phyloP scores from a whole-genome alignment of 2,329 filamentous ascomycete genomes.

The Aspergillus chevalieri region DNA sequence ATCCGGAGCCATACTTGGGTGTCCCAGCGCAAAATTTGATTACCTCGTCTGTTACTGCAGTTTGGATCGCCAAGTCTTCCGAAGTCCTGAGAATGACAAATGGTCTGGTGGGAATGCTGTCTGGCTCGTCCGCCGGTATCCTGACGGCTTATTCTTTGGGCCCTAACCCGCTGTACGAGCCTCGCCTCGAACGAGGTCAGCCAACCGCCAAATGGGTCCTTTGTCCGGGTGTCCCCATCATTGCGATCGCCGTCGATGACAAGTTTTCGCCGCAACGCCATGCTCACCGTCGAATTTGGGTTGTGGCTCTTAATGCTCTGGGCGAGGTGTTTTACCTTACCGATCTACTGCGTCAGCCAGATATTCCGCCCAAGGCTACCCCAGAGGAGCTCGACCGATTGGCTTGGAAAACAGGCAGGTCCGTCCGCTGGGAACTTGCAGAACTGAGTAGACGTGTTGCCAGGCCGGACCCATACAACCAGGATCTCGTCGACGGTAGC shows the following conservation, averaged over 20 bases:
- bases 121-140: constrained; percentile 75
- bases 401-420: constrained; percentile 75
- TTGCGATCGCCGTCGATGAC: constrained; percentile 77
- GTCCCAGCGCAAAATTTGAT: constrained; percentile 69
- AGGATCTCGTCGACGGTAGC: constrained; percentile 60
- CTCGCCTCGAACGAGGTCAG: constrained; percentile 64
- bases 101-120: constrained; percentile 73
- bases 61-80: constrained; percentile 85
- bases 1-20: constrained; percentile 60
- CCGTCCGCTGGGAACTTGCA: constrained; percentile 72
- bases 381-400: constrained; percentile 54
- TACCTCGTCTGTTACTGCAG: constrained; percentile 65
- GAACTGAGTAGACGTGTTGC: constrained; percentile 70
- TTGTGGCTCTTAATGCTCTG: constrained; percentile 86
- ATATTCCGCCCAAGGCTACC: constrained; percentile 39
- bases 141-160: constrained; percentile 76
- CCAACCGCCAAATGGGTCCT: constrained; percentile 84
- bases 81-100: constrained; percentile 66
- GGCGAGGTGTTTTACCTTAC: constrained; percentile 85
- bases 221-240: constrained; percentile 86
- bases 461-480: constrained; percentile 65
- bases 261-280: constrained; percentile 67
- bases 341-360: constrained; percentile 57
- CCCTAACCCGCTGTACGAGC: constrained; percentile 51
- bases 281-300: constrained; percentile 69